phyloP scores from a whole-genome alignment of 345 rosid species.

The Brassica carinata region DNA sequence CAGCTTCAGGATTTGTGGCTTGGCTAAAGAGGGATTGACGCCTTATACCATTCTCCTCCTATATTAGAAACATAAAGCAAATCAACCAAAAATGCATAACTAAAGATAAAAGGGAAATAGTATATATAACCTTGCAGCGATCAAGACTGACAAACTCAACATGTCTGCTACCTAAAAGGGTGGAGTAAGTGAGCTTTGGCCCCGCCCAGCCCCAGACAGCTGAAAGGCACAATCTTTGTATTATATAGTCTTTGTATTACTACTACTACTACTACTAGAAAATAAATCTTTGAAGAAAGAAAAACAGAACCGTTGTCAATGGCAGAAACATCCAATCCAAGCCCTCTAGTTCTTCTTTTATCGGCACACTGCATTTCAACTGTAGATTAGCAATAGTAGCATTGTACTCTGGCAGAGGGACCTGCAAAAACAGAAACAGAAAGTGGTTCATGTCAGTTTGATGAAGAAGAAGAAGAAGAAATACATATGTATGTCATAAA shows the following conservation, averaged over 20 bases:
- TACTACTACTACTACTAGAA: too few relatives aligned
- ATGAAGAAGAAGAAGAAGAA: too few relatives aligned
- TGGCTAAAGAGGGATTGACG: constrained; percentile 83
- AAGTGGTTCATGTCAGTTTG: too few relatives aligned
- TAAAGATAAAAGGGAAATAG: neutral
- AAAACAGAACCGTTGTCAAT: constrained; percentile 75
- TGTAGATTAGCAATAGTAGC: constrained; percentile 74
- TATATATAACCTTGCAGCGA: constrained; percentile 72
- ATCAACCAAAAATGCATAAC: constrained; percentile 6
- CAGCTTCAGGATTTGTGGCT: constrained; percentile 89
- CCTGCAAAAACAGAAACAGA: constrained; percentile 44
- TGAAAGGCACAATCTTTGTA: constrained; percentile 32
- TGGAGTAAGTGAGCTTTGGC: constrained; percentile 54
- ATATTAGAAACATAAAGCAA: constrained; percentile 19
- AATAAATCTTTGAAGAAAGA: neutral
- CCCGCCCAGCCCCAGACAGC: constrained; percentile 95
- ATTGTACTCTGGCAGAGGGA: constrained; percentile 67
- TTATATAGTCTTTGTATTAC: neutral
- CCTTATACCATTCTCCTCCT: constrained; percentile 99
- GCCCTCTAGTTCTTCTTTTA: constrained; percentile 93
- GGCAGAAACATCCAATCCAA: constrained; percentile 97
- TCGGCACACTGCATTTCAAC: constrained; percentile 84
- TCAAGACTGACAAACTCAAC: constrained; percentile 97
- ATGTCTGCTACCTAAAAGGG: constrained; percentile 74
- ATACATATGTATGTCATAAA: too few relatives aligned